Base-by-base conservation (phyloP, 2,329 filamentous ascomycete genomes). In the Exophiala xenobiotica region DNA sequence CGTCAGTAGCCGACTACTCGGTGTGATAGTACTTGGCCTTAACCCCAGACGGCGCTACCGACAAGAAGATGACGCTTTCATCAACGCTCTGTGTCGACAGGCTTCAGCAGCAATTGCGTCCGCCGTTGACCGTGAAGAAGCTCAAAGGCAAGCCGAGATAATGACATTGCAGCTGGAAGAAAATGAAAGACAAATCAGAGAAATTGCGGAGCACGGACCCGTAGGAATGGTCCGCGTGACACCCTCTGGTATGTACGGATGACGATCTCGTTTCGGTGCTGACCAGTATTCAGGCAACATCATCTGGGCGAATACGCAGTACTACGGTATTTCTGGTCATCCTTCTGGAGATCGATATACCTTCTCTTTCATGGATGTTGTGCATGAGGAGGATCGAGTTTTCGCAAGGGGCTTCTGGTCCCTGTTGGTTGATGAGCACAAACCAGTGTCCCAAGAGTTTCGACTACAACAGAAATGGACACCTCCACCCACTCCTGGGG, bases 261-360 rank as follows among this genome's bases (percentile, higher is more conserved):
- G n/a, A n/a, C n/a, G n/a, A n/a, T n/a, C n/a, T n/a, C n/a, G n/a
- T n/a, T 26, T 26, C n/a, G 11, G 19, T 42, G 39, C 19, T 42
- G 39, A 42, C 18, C 9, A 7, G 8, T 8, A 6, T 38, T 22
- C 23, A 37, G 52, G 53, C 2, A 50, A 53, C 9, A 46, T 60
- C 26, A 33, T 57, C 4, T 58, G 53, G 56, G 58, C 47, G 1
- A 60, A 60, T 24, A 11, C 39, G n/a, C 53, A 54, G 12, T 61
- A 50, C 35, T 61, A 55, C 31, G 49, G 55, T 20, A 59, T 61
- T n/a, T 56, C 58, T 4, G 51, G 53, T n/a, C 53, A 59, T 24
- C 19, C 53, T 8, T 11, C 22, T 11, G 52, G 54, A 23, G 49
- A 56, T 33, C 39, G 46, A 20, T 60, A 56, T 12, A 47, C 53